phyloP scores from a whole-genome alignment of 768 basidiomycete species.

The Mycena galopus region DNA sequence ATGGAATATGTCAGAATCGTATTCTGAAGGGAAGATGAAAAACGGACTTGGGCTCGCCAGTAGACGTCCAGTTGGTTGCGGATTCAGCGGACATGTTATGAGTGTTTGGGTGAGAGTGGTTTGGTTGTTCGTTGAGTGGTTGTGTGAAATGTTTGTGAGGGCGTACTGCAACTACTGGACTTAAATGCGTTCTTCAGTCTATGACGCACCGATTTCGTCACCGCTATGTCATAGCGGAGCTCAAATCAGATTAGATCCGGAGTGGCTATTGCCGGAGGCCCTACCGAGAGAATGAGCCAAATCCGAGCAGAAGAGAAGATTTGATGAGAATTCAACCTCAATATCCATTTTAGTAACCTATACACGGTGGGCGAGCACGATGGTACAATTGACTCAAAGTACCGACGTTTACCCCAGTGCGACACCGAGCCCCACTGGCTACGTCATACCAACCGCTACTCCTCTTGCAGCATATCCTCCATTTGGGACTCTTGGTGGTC shows the following conservation, averaged over 20 bases:
- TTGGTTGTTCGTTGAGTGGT: constrained; percentile 6
- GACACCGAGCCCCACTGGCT: not conserved
- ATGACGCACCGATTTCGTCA: not conserved
- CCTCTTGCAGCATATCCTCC: constrained; percentile 61
- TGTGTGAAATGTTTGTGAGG: not conserved
- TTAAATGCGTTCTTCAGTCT: not conserved
- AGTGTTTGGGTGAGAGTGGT: not conserved
- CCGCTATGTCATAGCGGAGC: not conserved
- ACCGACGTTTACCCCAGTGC: too few species aligned
- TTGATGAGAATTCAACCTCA: too few species aligned
- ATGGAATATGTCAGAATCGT: not conserved
- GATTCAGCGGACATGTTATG: constrained; percentile 19
- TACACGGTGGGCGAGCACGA: too few species aligned
- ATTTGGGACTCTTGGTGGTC: constrained; percentile 68
- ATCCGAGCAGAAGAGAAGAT: too few species aligned
- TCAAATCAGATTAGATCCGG: too few species aligned
- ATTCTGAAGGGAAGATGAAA: not conserved
- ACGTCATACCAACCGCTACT: not conserved
- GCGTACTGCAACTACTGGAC: not conserved
- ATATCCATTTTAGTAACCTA: too few species aligned
- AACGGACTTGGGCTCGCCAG: constrained; percentile 27
- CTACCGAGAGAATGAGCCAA: too few species aligned
- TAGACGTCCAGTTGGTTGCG: constrained; percentile 19
- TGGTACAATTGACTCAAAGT: too few species aligned
- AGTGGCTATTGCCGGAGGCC: too few species aligned